phyloP scores from a whole-genome alignment of 345 rosid genomes.

The Eutrema yunnanense region DNA sequence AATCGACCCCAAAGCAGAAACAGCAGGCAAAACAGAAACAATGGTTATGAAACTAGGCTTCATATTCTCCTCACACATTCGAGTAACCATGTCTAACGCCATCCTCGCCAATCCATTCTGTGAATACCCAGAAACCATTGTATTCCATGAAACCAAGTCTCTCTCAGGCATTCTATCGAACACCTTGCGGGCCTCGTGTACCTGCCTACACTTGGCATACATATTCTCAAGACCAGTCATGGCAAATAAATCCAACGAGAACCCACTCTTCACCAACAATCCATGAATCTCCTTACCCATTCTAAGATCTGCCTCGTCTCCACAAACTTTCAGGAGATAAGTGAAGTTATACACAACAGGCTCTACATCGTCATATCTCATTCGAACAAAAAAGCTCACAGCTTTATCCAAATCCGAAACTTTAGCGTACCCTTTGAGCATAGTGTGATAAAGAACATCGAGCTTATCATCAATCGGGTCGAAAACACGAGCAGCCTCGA shows the following conservation, averaged over 20 bases:
- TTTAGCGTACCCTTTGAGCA: conserved; percentile 74
- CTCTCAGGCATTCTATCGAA: too few species aligned
- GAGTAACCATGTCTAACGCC: too few species aligned
- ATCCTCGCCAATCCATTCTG: too few species aligned
- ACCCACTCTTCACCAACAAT: conserved; percentile 57
- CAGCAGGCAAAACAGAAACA: too few species aligned
- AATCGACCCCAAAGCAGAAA: too few species aligned
- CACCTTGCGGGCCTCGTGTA: too few species aligned
- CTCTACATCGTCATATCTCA: conserved; percentile 36
- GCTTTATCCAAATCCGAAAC: conserved; percentile 46
- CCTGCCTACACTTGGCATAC: too few species aligned
- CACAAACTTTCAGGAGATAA: conserved; percentile 27
- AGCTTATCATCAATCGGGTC: conserved; percentile 48
- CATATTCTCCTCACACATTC: too few species aligned
- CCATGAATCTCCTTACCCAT: conserved; percentile 56
- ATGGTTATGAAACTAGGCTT: too few species aligned
- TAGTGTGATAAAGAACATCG: conserved; percentile 63
- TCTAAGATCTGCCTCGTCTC: conserved; percentile 47
- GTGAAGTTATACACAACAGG: too few species aligned
- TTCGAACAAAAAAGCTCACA: conserved; percentile 42
- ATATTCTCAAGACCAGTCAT: not conserved
- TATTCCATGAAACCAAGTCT: too few species aligned
- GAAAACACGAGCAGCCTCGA: conserved; percentile 66
- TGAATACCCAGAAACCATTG: too few species aligned
- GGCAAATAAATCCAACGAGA: conserved; percentile 48